Base-by-base conservation (phyloP, 208 protist genomes). In the Angomonas deanei region DNA sequence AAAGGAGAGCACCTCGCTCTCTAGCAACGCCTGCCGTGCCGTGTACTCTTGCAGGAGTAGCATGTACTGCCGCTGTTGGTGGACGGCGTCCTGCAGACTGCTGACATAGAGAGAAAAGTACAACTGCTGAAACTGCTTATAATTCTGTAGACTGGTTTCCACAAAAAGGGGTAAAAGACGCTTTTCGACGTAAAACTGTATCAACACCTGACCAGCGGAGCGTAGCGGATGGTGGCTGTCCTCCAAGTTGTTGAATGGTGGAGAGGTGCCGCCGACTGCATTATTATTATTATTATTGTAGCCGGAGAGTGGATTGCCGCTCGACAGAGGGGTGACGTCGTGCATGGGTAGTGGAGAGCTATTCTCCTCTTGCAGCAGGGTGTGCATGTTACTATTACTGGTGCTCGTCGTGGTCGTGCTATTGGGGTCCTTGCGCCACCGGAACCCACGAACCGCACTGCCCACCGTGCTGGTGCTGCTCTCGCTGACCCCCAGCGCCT, bases 141-240 rank as follows among this genome's bases (percentile, higher is more conserved):
- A 67, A 42, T 69, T 27, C 49, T 47, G 42, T n/a, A 66, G 21
- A 0, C 57, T 62, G 47, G 50, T 38, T 24, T 56, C 49, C 6
- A 55, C 70, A 24, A 61, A 67, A 30, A 66, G 53, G 36, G 69
- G 68, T 48, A 71, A 1, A 3, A 67, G 68, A 1, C 68, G 68
- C 64, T 64, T 62, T 2, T 24, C 17, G 42, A 68, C 48, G 69
- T 66, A 68, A 52, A 78, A 74, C 27, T 66, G 56, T 10, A 71
- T 54, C 6, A 74, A 58, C 11, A 67, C 19, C 15, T 61, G 33
- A 0, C 21, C 55, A 15, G 19, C 55, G 17, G 65, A 62, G 28
- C 57, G 33, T 23, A 76, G 23, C 0, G 63, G 49, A 23, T 66
- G 66, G 6, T 62, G 3, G 10, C 21, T 56, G 32, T 68, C 62